Percentiles rank a stretch among this genome's conserved stretches.
These are phyloP conservation scores for Uromyces viciae-fabae DNA, from an alignment of 1,284 basidiomycete genomes.

Conservation along the genomic window DNA sequence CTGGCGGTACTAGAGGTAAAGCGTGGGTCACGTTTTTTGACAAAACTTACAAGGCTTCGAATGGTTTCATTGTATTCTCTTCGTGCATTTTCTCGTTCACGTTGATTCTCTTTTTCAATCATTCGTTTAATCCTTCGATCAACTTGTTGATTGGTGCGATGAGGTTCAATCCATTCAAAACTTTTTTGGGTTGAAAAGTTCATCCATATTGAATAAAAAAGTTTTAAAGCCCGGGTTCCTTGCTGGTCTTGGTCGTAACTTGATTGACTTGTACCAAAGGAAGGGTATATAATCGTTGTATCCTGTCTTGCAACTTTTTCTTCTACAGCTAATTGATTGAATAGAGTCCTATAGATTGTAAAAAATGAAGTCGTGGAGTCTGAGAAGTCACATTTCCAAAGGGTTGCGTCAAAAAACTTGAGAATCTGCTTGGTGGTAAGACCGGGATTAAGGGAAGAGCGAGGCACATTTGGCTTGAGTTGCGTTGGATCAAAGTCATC, in stretches of 20 bases:
- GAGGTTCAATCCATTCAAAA: constrained; percentile 83
- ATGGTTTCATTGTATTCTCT: constrained; percentile 92
- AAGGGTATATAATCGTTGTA: constrained; percentile 63
- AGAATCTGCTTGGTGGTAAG: constrained; percentile 25
- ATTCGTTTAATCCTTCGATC: constrained; percentile 80
- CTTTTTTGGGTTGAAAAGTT: constrained; percentile 84
- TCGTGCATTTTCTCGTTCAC: constrained; percentile 76
- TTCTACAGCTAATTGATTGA: constrained; percentile 75
- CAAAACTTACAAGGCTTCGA: constrained; percentile 75
- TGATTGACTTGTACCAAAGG: constrained; percentile 78
- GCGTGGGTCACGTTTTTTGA: constrained; percentile 89
- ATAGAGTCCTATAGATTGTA: constrained; percentile 82
- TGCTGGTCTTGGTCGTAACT: constrained; percentile 59
- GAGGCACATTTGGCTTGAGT: constrained; percentile 26
- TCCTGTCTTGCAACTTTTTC: constrained; percentile 64
- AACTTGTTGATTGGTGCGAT: constrained; percentile 77
- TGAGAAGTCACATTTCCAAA: constrained; percentile 38
- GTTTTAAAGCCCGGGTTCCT: constrained; percentile 48
- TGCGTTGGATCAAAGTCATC: constrained; percentile 36
- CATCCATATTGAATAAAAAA: constrained; percentile 81
- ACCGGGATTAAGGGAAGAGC: constrained; percentile 22
- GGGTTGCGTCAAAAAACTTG: constrained; percentile 41
- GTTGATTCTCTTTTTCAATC: constrained; percentile 97
- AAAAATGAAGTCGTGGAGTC: constrained; percentile 63
- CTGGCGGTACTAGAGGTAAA: constrained; percentile 57